Conservation (phyloP, 768 basidiomycete species). For the Xerocomus spinulosus region DNA sequence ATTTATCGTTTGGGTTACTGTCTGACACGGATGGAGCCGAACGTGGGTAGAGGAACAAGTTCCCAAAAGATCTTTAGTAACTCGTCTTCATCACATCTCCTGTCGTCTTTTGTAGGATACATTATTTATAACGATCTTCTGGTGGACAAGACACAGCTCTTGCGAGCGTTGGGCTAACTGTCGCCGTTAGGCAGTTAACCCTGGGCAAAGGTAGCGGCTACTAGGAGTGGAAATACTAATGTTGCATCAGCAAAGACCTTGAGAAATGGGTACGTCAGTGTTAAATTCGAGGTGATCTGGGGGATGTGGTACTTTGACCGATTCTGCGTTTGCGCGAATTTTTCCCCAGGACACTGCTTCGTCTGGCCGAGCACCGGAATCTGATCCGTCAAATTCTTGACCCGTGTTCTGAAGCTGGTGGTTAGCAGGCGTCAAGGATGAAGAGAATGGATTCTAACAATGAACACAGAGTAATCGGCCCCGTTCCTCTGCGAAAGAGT, state of each 20-base stretch:
- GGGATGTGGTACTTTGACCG: conserved; percentile 60
- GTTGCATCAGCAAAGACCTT: conserved; percentile 95
- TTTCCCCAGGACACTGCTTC: conserved; percentile 99
- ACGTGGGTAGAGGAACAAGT: conserved; percentile 11
- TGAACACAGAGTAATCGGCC: conserved; percentile 95
- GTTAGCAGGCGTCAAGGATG: neutral
- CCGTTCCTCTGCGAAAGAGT: conserved; percentile 73
- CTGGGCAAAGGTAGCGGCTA: conserved; percentile 89
- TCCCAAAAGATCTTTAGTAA: neutral
- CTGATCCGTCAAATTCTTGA: conserved; percentile 98
- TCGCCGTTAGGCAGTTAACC: conserved; percentile 16
- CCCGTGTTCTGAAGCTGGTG: conserved; percentile 74
- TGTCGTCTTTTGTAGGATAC: conserved; percentile 3
- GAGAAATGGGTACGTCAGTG: conserved; percentile 3
- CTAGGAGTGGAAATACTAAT: conserved; percentile 89
- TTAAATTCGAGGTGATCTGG: neutral
- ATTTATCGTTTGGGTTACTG: conserved; percentile 1
- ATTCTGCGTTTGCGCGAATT: conserved; percentile 79
- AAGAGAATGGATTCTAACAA: conserved; percentile 45
- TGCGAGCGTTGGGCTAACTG: neutral
- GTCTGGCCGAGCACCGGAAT: conserved; percentile 94
- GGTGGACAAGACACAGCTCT: neutral
- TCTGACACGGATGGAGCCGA: conserved; percentile 24
- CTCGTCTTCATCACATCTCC: neutral
- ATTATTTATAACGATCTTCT: conserved; percentile 9